A percentile compares a stretch with the other conserved stretches of the same genome.
phyloP scores from a whole-genome alignment of 1,139 yeast species.

The Yarrowia galli region DNA sequence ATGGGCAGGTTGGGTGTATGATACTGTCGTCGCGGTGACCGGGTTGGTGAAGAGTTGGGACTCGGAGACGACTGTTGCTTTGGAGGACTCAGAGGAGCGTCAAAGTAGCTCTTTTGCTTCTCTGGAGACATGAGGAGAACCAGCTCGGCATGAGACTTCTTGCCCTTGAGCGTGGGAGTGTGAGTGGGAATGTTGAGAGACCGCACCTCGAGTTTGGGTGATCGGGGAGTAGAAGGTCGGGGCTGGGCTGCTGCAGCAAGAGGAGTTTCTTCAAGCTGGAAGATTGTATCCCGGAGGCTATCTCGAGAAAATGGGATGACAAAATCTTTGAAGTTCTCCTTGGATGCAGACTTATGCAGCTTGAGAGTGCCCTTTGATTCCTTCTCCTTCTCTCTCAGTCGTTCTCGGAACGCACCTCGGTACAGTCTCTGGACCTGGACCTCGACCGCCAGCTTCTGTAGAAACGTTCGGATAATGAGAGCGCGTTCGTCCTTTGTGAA shows the following conservation, averaged over 20 bases:
- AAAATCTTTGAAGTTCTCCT: constrained; percentile 13
- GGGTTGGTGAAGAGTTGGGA: constrained; percentile 10
- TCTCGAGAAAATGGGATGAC: not conserved
- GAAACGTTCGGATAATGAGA: constrained; percentile 57
- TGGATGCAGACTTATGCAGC: constrained; percentile 19
- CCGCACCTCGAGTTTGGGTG: constrained; percentile 15
- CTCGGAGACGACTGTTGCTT: constrained; percentile 21
- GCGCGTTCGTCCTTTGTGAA: constrained; percentile 56
- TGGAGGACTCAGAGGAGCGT: constrained; percentile 29
- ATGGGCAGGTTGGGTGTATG: constrained; percentile 37
- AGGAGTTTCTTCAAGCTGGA: constrained; percentile 2
- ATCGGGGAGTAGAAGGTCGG: constrained; percentile 2
- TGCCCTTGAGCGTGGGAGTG: constrained; percentile 29
- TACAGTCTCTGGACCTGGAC: constrained; percentile 71
- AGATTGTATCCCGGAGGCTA: constrained; percentile 15
- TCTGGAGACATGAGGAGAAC: constrained; percentile 34
- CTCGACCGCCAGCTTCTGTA: constrained; percentile 61
- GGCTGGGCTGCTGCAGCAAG: not conserved
- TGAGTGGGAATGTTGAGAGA: constrained; percentile 23
- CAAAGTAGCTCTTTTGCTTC: constrained; percentile 29
- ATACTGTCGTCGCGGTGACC: constrained; percentile 37
- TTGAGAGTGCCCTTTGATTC: constrained; percentile 11
- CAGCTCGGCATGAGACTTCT: constrained; percentile 18
- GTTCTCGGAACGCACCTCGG: constrained; percentile 53
- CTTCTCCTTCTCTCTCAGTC: constrained; percentile 41